Evolutionary conservation across 768 basidiomycete genomes (phyloP).

Genomic region (Mycena amicta): DNA sequence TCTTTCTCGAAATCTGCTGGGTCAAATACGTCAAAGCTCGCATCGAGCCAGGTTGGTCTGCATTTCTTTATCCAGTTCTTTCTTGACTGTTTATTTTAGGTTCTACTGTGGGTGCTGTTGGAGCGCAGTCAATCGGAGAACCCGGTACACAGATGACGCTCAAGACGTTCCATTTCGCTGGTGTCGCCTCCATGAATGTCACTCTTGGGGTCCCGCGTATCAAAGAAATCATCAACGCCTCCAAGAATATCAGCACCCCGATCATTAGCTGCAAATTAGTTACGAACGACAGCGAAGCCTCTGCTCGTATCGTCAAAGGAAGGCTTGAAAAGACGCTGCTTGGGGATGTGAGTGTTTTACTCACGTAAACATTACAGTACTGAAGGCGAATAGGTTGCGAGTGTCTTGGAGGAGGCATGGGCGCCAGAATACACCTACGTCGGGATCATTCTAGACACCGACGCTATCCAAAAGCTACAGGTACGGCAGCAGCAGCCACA

Average conservation of each 20-base stretch:
- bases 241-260: conserved; percentile 95
- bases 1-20: conserved; percentile 88
- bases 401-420: conserved; percentile 95
- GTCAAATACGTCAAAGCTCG: conserved; percentile 92
- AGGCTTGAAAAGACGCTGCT: conserved; percentile 93
- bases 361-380: background rate
- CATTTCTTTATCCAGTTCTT: background rate
- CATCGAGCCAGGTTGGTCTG: conserved; percentile 81
- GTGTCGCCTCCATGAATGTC: conserved; percentile 99
- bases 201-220: conserved; percentile 99
- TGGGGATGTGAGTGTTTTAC: conserved; percentile 69
- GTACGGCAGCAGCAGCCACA: conserved; percentile 37
- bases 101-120: conserved; percentile 97
- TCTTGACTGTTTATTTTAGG: conserved; percentile 46
- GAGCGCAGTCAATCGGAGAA: conserved; percentile 98
- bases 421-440: conserved; percentile 91
- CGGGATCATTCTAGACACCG: conserved; percentile 87
- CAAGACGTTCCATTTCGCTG: conserved; percentile 99
- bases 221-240: conserved; percentile 99
- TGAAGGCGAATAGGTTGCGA: conserved; percentile 65
- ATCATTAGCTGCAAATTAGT: conserved; percentile 97
- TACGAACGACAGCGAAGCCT: conserved; percentile 82
- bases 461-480: conserved; percentile 88
- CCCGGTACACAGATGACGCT: conserved; percentile 99
- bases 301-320: conserved; percentile 96